Evolutionary conservation across 345 rosid genomes (phyloP).

Genomic region (Trapa incisa): DNA sequence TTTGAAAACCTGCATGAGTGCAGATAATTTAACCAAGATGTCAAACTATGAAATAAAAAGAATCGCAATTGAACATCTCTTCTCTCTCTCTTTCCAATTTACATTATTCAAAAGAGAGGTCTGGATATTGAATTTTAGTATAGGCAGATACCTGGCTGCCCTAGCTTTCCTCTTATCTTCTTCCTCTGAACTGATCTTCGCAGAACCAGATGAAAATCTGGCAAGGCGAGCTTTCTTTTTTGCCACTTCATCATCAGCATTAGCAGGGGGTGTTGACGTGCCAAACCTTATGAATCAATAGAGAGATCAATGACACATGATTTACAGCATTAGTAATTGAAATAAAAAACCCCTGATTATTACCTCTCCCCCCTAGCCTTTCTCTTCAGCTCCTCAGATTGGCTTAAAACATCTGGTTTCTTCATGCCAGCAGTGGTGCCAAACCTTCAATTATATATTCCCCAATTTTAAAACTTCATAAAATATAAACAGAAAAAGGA

Average conservation of each 20-base stretch:
- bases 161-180: conserved; percentile 79
- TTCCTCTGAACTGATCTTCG: conserved; percentile 44
- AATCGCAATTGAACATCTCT: neutral
- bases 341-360: neutral
- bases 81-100: neutral
- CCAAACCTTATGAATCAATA: conserved; percentile 45
- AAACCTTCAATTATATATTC: conserved; percentile 36
- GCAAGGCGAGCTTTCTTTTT: conserved; percentile 87
- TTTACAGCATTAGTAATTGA: neutral
- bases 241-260: conserved; percentile 43
- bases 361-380: conserved; percentile 96
- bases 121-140: conserved; percentile 3
- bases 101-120: conserved; percentile 3
- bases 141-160: conserved; percentile 44
- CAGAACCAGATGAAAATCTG: conserved; percentile 41
- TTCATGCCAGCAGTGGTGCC: conserved; percentile 33
- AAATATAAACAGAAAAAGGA: neutral
- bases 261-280: conserved; percentile 27
- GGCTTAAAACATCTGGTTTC: conserved; percentile 35
- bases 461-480: neutral
- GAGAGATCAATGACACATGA: neutral
- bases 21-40: neutral
- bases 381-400: conserved; percentile 71
- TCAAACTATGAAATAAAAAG: neutral
- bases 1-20: conserved; percentile 46